These are phyloP conservation scores for Epichloe coenophiala DNA, from an alignment of 2,329 filamentous ascomycete genomes.

Conservation along the genomic window DNA sequence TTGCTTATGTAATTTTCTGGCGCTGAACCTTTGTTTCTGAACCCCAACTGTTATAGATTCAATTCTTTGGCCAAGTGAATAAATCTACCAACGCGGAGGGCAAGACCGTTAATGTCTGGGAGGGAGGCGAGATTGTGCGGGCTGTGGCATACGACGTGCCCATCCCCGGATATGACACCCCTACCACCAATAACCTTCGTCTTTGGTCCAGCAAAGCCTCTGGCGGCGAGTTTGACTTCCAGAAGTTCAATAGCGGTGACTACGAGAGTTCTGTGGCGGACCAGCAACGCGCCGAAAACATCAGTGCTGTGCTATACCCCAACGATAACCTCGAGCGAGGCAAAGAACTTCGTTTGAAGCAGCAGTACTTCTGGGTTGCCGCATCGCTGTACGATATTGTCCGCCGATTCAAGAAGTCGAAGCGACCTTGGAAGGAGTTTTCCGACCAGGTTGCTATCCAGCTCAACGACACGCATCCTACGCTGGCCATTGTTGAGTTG, in stretches of 20 bases:
- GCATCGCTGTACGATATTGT: constrained; percentile 94
- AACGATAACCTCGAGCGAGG: constrained; percentile 95
- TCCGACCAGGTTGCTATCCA: constrained; percentile 93
- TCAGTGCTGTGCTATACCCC: constrained; percentile 91
- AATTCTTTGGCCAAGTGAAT: constrained; percentile 82
- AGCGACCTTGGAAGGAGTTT: constrained; percentile 82
- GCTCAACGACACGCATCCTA: constrained; percentile 95
- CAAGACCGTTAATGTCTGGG: constrained; percentile 65
- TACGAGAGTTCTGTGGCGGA: constrained; percentile 98
- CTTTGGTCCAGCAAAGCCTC: constrained; percentile 97
- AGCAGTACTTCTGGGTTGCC: constrained; percentile 99
- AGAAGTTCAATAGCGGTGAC: constrained; percentile 97
- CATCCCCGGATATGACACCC: constrained; percentile 80
- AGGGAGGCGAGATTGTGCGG: constrained; percentile 82
- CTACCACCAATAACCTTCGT: constrained; percentile 89
- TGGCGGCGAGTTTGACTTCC: constrained; percentile 96
- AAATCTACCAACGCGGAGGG: constrained; percentile 65
- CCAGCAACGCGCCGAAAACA: constrained; percentile 96
- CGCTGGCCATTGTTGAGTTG: constrained; percentile 87
- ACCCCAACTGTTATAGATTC: constrained; percentile 39
- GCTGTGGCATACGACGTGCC: constrained; percentile 89
- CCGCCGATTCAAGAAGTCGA: constrained; percentile 94
- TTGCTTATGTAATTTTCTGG: not conserved
- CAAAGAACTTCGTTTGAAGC: constrained; percentile 94
- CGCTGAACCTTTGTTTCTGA: not conserved